Base-by-base conservation (phyloP, 139 green algal species). In the Chlorella vulgaris region DNA sequence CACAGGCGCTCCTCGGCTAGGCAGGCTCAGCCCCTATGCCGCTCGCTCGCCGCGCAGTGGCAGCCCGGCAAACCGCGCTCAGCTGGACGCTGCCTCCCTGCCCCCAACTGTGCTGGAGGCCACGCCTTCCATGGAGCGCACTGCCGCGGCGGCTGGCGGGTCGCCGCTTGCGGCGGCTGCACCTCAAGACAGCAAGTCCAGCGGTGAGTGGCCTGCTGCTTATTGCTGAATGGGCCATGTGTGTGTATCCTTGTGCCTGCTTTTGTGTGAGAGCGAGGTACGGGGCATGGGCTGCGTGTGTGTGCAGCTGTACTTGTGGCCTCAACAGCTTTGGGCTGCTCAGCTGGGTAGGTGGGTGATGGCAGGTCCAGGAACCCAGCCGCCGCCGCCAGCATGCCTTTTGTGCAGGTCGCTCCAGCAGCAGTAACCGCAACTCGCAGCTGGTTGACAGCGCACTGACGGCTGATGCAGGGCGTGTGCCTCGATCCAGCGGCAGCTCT, bases 91-190 rank as follows among this genome's bases (percentile, higher is more conserved):
- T 2, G 40, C 39, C 10, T 31, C 28, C n/a, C 50, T 67, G 73
- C 73, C 73, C 24, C 51, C 35, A 4, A 68, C 73, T 28, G 73
- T 79, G 53, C 24, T 79, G 51, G 73, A 79, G 53, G 73, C 51
- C 24, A 68, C 73, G 0, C 35, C 73, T 22, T 79, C 73, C n/a
- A n/a, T 69, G 33, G 73, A 79, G 73, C 35, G 35, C 1, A 35
- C 35, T 4, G 35, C 35, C 2, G 35, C 51, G 0, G n/a, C 13
- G 2, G 28, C 22, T 3, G 4, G n/a, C n/a, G 15, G n/a, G n/a
- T 13, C 42, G 21, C 69, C 21, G 15, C 8, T 63, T 0, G 68
- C 35, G 55, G 55, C 47, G 13, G 10, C 47, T n/a, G n/a, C n/a
- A n/a, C n/a, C n/a, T n/a, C n/a, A n/a, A n/a, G 40, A 63, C 28